Evolutionary conservation across 2,329 filamentous ascomycete genomes (phyloP).

Genomic region (Pseudocercospora fijiensis): DNA sequence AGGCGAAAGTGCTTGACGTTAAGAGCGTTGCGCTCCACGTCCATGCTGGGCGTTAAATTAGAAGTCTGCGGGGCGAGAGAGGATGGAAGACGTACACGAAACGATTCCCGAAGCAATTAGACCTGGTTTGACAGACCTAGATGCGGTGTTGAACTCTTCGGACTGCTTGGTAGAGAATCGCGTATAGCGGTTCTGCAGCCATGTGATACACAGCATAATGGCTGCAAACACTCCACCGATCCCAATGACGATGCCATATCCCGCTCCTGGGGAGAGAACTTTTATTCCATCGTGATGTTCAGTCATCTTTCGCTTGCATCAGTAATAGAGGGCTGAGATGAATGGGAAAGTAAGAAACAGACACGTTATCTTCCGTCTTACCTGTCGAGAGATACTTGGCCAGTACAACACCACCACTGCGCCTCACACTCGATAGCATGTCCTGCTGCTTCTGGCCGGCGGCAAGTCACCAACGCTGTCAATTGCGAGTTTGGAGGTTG

Average conservation of each 20-base stretch:
- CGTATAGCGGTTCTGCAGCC: constrained; percentile 46
- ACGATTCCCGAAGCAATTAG: constrained; percentile 84
- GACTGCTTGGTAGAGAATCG: constrained; percentile 31
- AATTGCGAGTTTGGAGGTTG: not conserved
- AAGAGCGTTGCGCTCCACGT: constrained; percentile 59
- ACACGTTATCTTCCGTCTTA: not conserved
- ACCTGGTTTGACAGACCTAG: constrained; percentile 81
- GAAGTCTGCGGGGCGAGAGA: not conserved
- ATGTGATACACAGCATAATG: constrained; percentile 38
- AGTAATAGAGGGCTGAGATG: not conserved
- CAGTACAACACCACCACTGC: not conserved
- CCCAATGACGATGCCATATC: constrained; percentile 66
- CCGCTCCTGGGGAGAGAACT: constrained; percentile 23
- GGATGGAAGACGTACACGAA: constrained; percentile 39
- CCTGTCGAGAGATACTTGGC: not conserved
- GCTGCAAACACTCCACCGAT: constrained; percentile 68
- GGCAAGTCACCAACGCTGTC: not conserved
- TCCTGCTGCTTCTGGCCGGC: not conserved
- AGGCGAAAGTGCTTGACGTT: constrained; percentile 38
- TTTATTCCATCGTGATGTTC: constrained; percentile 19
- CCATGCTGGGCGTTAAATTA: constrained; percentile 62
- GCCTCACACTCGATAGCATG: not conserved
- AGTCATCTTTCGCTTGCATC: not conserved
- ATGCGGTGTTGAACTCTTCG: constrained; percentile 88
- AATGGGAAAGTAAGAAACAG: not conserved